Base-by-base conservation (phyloP, 257 asterid genomes). In the Paraleonurus japonicus region DNA sequence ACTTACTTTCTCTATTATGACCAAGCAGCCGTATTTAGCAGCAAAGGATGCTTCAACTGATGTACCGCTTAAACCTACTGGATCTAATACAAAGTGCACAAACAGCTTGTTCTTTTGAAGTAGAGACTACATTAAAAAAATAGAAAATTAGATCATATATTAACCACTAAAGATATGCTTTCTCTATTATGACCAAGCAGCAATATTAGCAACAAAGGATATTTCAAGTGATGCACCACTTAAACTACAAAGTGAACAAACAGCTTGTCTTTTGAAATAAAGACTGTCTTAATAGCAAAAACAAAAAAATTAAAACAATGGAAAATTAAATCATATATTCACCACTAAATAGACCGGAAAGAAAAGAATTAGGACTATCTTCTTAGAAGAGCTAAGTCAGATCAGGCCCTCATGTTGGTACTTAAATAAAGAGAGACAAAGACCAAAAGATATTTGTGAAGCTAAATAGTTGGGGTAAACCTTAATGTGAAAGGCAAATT, bases 41-140 rank as follows among this genome's bases (percentile, higher is more conserved):
- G 88, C 92, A 79, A 85, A 84, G 30, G 96, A 87, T 76, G 88
- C 84, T 82, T 88, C 96, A 50, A 73, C 61, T 23, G 87, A 83
- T 32, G 85, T 79, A 70, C 79, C 86, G 23, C 78, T 76, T 70
- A 86, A 72, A 28, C 82, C 87, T 62, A 85, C 65, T 69, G 92
- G 97, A 79, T 91, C 95, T 68, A 91, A 78, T 77, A 89, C 93
- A 59, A 91, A 83, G 73, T 91, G 97, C 71, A 91, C 96, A 51
- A 89, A 91, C 61, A 82, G 70, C 76, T 68, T 86, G 58, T 82
- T 87, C 88, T 81, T 84, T 81, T 74, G 76, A 58, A 41, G 82
- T 65, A 91, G 76, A 45, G 90, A 86, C 93, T 86, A 88, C 75
- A 76, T n/a, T 39, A 61, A 51, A 39, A 51, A 3, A n/a, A 53